Conservation (phyloP, 495 filamentous ascomycete species). For the Aspergillus cavernicola region DNA sequence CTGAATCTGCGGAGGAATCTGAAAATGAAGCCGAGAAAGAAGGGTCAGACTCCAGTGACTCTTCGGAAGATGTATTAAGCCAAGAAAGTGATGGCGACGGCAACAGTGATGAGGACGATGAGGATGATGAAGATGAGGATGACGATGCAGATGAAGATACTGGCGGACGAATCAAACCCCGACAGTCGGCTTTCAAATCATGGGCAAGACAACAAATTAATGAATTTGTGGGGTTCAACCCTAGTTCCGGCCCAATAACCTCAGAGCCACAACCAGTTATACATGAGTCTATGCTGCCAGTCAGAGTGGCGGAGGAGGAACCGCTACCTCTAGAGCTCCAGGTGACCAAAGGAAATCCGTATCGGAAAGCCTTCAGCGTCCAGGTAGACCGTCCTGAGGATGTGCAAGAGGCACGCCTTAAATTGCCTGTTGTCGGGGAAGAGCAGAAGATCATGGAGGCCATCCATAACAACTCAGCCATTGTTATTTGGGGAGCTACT, state of each 20-base stretch:
- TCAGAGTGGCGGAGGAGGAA: slow-evolving; percentile 58
- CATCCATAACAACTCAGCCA: slow-evolving; percentile 78
- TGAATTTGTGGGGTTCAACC: slow-evolving; percentile 61
- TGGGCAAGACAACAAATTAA: slow-evolving; percentile 90
- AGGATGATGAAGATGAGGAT: slow-evolving; percentile 26
- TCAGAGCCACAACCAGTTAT: slow-evolving; percentile 29
- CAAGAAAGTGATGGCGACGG: slow-evolving; percentile 18
- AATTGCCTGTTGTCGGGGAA: slow-evolving; percentile 85
- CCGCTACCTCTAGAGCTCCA: slow-evolving; percentile 72
- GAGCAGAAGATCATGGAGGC: slow-evolving; percentile 99
- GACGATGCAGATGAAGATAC: slow-evolving; percentile 35
- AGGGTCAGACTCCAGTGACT: slow-evolving; percentile 16
- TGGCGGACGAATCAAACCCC: slow-evolving; percentile 35
- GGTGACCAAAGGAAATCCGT: slow-evolving; percentile 52
- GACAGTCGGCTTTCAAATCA: slow-evolving; percentile 77
- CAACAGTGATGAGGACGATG: slow-evolving; percentile 23
- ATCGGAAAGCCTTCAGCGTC: slow-evolving; percentile 74
- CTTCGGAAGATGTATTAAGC: slow-evolving; percentile 20
- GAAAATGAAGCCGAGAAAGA: slow-evolving; percentile 18
- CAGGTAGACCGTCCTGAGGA: slow-evolving; percentile 64
- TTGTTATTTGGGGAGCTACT: slow-evolving; percentile 93
- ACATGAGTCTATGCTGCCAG: slow-evolving; percentile 24
- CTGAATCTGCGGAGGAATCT: slow-evolving; percentile 11
- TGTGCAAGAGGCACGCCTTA: slow-evolving; percentile 73
- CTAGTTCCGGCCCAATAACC: slow-evolving; percentile 36